Evolutionary conservation across 805 yeast species (phyloP), one percentile per base, ranked within the genome.

Genomic region (Hanseniaspora occidentalis): DNA sequence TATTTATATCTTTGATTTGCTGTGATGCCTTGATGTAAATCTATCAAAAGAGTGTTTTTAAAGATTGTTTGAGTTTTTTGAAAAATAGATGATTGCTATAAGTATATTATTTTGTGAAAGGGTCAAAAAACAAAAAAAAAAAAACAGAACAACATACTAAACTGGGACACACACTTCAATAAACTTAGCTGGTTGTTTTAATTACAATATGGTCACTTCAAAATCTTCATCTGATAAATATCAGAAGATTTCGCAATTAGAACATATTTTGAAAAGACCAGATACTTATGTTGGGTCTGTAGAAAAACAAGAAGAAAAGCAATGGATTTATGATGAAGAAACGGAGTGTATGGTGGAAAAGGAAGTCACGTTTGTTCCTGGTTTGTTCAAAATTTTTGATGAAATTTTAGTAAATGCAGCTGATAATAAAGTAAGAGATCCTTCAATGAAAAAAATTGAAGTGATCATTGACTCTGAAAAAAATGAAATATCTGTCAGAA

Each of bases 351-450:
- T 82, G 83, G 70, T 56, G 13, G 73, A 69, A 46, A 72, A 65
- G 45, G 57, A 54, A 1, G 95, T 92, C 21, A 73, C 69, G 35
- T 82, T 88, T 48, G 97, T 92, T 9, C 99, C 99, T 2, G 99
- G 97, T 37, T 64, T 92, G 45, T 89, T 85, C 64, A 92, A 92
- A 63, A 89, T 92, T 42, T 92, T 92, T 57, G 99, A 92, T 60
- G 99, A 92, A 64, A 88, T 92, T 43, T 66, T 92, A 46, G 99
- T 92, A 40, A 92, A 92, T 60, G 97, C 99, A 5, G 99, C 99
- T 11, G 99, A 92, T 62, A 92, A 92, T 67, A 92, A 92, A 65
- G 89, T 89, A 45, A 75, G 97, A 50, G 99, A 92, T 57, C 85
- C 95, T 1, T 50, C 71, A 8, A 92, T 92, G 99, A 82, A 77